Base-by-base conservation (phyloP, 345 rosid genomes). In the Kandelia obovata region DNA sequence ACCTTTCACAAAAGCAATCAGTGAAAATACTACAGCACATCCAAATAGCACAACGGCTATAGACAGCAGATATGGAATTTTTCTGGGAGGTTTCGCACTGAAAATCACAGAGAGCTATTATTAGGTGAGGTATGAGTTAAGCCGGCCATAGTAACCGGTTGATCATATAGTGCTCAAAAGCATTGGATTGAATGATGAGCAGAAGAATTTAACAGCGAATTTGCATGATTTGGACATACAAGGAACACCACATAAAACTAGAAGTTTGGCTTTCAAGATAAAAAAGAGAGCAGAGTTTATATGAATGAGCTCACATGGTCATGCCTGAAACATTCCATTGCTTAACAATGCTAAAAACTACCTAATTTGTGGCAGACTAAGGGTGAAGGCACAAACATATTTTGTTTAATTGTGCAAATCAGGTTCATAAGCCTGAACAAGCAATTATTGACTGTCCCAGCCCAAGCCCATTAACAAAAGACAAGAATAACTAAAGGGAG, bases 21-120 rank as follows among this genome's bases (percentile, higher is more conserved):
- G 71, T 37, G 96, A 84, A 79, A 86, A 88, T 37, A 86, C 85
- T 63, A 92, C 63, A 74, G 88, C 84, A 73, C 96, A 95, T 66
- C 86, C 90, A 68, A 88, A 58, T 51, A 95, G 84, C 82, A 85
- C 88, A 65, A 86, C 64, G 32, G 87, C 93, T 79, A 92, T 34
- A 47, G 97, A 88, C n/a, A 90, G 68, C 75, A 91, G 83, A 77
- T 89, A 92, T 60, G 97, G 91, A 65, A 90, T 73, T 77, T 75
- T 83, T 69, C 67, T 76, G 43, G 78, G 87, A 68, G 87, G 80
- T 73, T 87, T 85, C 67, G 79, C 75, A 59, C 98, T 94, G 92
- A 87, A 86, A 74, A 75, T 68, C 53, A 70, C 69, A 63, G 39
- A 73, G 70, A 69, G 28, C 66, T 61, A 66, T 30, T 69, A 46